Evolutionary conservation across 2,329 filamentous ascomycete species (phyloP).

Genomic region (Neophaeococcomyces mojaviensis): DNA sequence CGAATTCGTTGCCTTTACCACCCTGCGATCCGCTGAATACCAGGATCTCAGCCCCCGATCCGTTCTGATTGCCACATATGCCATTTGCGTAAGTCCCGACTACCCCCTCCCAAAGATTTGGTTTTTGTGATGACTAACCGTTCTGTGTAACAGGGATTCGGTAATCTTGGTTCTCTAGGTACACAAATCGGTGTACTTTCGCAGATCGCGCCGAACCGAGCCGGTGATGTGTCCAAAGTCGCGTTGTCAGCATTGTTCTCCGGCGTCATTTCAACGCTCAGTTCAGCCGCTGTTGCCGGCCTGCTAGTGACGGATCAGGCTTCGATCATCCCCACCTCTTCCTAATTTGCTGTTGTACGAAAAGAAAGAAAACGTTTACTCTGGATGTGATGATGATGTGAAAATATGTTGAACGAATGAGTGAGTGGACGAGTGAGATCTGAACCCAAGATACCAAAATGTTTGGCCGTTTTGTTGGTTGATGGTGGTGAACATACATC

Average conservation of each 20-base stretch:
- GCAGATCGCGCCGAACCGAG: conserved; percentile 67
- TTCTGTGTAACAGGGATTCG: conserved; percentile 52
- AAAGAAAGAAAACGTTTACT: too few relatives aligned
- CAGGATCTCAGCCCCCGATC: conserved; percentile 64
- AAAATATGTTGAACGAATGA: too few relatives aligned
- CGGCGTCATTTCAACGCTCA: conserved; percentile 71
- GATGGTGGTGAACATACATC: too few relatives aligned
- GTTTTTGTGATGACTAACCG: conserved; percentile 14
- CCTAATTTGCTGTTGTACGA: neutral
- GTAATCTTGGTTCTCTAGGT: conserved; percentile 79
- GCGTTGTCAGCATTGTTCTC: conserved; percentile 70
- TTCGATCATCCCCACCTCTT: neutral
- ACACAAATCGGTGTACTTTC: conserved; percentile 84
- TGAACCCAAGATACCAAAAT: too few relatives aligned
- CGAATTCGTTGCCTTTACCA: conserved; percentile 67
- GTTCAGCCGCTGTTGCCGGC: conserved; percentile 68
- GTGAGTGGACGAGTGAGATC: too few relatives aligned
- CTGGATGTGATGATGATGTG: too few relatives aligned
- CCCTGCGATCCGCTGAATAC: conserved; percentile 42
- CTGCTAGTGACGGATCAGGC: conserved; percentile 49
- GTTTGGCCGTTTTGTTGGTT: too few relatives aligned
- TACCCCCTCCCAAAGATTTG: neutral
- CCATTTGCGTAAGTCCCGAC: conserved; percentile 52
- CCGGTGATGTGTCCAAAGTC: conserved; percentile 66
- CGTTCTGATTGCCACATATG: conserved; percentile 75